phyloP scores from a whole-genome alignment of 2,329 filamentous ascomycete species.

The Xylaria sp. region DNA sequence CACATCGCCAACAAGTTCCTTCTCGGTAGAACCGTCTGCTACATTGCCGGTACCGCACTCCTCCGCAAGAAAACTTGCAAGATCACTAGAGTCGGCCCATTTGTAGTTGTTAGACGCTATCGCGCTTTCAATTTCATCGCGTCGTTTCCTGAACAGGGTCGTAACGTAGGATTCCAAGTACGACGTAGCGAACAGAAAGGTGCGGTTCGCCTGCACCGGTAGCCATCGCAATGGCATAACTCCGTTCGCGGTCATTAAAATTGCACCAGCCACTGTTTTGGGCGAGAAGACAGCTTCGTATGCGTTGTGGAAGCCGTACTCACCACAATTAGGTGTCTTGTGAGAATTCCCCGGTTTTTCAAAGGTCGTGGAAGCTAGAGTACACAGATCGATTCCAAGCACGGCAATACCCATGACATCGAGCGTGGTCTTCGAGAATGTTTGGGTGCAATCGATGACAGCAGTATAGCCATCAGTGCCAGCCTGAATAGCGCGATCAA shows the following conservation, averaged over 20 bases:
- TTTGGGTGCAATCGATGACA: constrained; percentile 21
- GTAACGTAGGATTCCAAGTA: constrained; percentile 7
- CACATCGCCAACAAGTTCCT: background rate
- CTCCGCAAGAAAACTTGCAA: constrained; percentile 29
- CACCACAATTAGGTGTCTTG: background rate
- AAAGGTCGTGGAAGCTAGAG: constrained; percentile 23
- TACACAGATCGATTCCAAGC: constrained; percentile 33
- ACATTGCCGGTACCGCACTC: constrained; percentile 16
- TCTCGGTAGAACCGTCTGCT: constrained; percentile 7
- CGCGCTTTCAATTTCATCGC: background rate
- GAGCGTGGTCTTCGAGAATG: constrained; percentile 32
- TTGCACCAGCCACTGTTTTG: background rate
- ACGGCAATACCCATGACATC: constrained; percentile 34
- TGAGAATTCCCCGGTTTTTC: constrained; percentile 30
- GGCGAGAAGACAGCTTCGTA: background rate
- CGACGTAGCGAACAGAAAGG: background rate
- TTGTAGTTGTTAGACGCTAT: constrained; percentile 1
- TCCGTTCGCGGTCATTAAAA: background rate
- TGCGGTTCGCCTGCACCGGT: background rate
- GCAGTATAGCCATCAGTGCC: background rate
- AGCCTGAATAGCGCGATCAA: background rate
- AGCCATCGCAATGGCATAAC: constrained; percentile 4
- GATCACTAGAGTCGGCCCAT: constrained; percentile 17
- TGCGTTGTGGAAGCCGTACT: constrained; percentile 29
- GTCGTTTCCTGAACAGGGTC: background rate